Conservation (phyloP, 1,284 basidiomycete species). For the Ustilago vetiveriae region DNA sequence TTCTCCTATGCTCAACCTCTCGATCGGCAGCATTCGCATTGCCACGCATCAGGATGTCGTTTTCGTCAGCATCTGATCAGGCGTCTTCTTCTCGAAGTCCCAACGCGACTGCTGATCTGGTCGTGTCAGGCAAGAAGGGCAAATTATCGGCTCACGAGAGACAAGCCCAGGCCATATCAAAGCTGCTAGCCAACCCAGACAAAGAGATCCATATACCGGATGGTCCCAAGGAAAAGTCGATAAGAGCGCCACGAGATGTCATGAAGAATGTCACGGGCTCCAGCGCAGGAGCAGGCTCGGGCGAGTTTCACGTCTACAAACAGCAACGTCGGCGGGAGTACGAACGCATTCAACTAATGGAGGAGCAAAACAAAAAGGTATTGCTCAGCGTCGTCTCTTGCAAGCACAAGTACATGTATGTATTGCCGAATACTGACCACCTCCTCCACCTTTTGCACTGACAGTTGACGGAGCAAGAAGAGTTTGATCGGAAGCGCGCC, state of each 20-base stretch:
- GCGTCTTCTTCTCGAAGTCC: slow-evolving; percentile 23
- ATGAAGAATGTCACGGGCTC: slow-evolving; percentile 78
- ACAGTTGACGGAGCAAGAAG: slow-evolving; percentile 48
- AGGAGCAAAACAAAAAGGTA: slow-evolving; percentile 82
- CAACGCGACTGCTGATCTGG: background rate
- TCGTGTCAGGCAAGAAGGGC: slow-evolving; percentile 12
- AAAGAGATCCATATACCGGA: slow-evolving; percentile 51
- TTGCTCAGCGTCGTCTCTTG: too few relatives aligned
- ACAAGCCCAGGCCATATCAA: slow-evolving; percentile 57
- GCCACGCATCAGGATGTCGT: slow-evolving; percentile 10
- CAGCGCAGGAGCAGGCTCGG: slow-evolving; percentile 65
- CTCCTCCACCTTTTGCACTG: background rate
- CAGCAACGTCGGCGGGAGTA: slow-evolving; percentile 92
- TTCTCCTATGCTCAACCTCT: too few relatives aligned
- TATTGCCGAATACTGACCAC: background rate
- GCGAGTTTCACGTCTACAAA: slow-evolving; percentile 87
- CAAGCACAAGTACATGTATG: too few relatives aligned
- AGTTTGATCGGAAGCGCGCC: slow-evolving; percentile 44
- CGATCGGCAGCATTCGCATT: too few relatives aligned
- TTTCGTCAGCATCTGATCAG: slow-evolving; percentile 3
- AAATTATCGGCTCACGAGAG: slow-evolving; percentile 53
- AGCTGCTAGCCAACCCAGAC: slow-evolving; percentile 59
- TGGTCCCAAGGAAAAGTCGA: slow-evolving; percentile 41
- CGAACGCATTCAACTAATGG: slow-evolving; percentile 89
- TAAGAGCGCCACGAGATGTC: slow-evolving; percentile 67